Evolutionary conservation across 2,329 filamentous ascomycete species (phyloP).

Genomic region (Fusarium pseudonygamai): DNA sequence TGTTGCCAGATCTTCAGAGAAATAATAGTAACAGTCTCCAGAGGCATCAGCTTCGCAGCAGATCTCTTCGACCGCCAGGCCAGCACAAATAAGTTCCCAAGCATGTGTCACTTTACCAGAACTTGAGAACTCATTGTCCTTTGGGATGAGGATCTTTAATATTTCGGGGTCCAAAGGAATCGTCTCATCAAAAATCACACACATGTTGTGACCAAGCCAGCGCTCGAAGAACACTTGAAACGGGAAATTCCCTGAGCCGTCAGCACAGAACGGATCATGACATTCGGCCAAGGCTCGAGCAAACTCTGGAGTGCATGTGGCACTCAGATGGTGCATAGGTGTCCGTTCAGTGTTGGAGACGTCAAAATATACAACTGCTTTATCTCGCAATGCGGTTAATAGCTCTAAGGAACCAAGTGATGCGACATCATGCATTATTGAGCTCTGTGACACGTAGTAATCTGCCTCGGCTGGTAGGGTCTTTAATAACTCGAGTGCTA

Average conservation of each 20-base stretch:
- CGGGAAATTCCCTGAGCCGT: accelerated
- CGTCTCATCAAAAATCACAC: accelerated
- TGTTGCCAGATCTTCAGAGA: not conserved
- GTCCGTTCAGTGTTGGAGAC: not conserved
- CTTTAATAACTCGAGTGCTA: not conserved
- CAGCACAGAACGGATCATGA: not conserved
- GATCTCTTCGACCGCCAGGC: accelerated
- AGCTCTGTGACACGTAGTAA: not conserved
- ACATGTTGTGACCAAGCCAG: not conserved
- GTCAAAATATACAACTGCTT: not conserved
- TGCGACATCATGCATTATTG: not conserved
- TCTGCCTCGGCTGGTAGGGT: not conserved
- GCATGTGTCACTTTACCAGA: not conserved
- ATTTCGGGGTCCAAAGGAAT: not conserved
- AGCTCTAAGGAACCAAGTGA: not conserved
- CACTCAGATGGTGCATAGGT: not conserved
- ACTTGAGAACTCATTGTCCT: not conserved
- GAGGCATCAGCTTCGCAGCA: not conserved
- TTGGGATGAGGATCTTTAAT: not conserved
- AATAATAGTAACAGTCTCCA: not conserved
- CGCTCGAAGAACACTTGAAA: not conserved
- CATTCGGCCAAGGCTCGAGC: not conserved
- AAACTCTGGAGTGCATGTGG: not conserved
- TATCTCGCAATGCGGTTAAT: not conserved
- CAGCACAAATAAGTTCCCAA: not conserved